Conservation (phyloP, 176 grass and related monocot species). For the Typha latifolia region DNA sequence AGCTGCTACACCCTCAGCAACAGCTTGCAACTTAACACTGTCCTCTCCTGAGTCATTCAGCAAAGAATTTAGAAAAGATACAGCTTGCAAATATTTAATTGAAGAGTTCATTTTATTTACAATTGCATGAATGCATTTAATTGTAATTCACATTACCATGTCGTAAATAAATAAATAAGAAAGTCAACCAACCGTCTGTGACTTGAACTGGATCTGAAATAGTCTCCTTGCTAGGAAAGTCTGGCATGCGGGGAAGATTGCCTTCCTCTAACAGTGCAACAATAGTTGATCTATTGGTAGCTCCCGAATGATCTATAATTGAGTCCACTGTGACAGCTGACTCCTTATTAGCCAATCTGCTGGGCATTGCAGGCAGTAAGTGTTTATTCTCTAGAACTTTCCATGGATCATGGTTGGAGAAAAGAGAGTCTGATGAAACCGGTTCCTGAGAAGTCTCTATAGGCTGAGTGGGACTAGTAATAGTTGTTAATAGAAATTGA, state of each 20-base stretch:
- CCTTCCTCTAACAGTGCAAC: constrained; percentile 46
- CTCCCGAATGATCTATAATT: constrained; percentile 26
- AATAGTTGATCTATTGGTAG: constrained; percentile 37
- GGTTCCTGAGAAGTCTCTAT: constrained; percentile 32
- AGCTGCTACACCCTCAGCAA: constrained; percentile 82
- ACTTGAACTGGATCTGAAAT: constrained; percentile 38
- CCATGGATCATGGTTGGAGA: constrained; percentile 76
- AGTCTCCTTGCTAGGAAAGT: constrained; percentile 36
- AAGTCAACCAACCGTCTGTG: constrained; percentile 53
- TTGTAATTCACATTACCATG: neutral
- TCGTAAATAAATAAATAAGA: constrained; percentile 4
- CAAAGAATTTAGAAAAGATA: constrained; percentile 4
- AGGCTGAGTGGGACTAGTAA: constrained; percentile 15
- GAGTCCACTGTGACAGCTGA: constrained; percentile 25
- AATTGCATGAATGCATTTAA: neutral
- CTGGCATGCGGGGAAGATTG: constrained; percentile 31
- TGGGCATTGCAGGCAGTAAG: constrained; percentile 39
- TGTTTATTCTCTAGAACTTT: constrained; percentile 48
- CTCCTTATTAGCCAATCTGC: constrained; percentile 37
- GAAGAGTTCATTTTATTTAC: too few relatives aligned
- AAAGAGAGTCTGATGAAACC: constrained; percentile 50
- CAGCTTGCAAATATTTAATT: neutral
- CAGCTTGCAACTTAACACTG: constrained; percentile 68
- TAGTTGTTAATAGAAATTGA: constrained; percentile 23
- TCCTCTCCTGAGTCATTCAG: constrained; percentile 56